phyloP scores from a whole-genome alignment of 202 grass and related monocot species.

The Carex arenaria region DNA sequence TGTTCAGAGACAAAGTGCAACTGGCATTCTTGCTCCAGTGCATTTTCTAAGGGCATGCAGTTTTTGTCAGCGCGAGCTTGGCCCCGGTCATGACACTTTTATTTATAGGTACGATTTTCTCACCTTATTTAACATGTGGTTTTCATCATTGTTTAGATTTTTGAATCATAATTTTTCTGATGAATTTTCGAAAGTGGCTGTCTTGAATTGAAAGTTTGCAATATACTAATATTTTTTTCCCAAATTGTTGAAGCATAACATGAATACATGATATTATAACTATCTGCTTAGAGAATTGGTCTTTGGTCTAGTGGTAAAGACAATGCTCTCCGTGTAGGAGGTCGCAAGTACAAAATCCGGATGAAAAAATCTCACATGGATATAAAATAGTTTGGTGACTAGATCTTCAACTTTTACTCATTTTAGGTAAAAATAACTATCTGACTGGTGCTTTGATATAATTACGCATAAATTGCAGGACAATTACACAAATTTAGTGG shows the following conservation, averaged over 20 bases:
- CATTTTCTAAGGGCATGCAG: conserved; percentile 24
- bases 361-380: no score
- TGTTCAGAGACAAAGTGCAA: conserved; percentile 1
- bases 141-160: neutral
- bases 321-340: no score
- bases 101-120: conserved; percentile 24
- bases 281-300: neutral
- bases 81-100: conserved; percentile 26
- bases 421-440: no score
- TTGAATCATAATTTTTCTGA: neutral
- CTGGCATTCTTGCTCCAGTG: neutral
- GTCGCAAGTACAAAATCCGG: no score
- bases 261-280: neutral
- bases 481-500: neutral
- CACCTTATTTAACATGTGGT: neutral
- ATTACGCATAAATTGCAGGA: neutral
- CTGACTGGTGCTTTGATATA: no score
- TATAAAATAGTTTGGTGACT: no score
- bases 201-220: neutral
- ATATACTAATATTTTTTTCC: neutral
- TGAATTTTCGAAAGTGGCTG: neutral
- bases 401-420: no score
- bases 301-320: no score
- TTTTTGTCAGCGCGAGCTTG: conserved; percentile 13
- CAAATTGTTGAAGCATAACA: neutral